Percentiles rank a stretch among this genome's conserved stretches.
phyloP scores from a whole-genome alignment of 768 basidiomycete species.

The Termitomyces sp. region DNA sequence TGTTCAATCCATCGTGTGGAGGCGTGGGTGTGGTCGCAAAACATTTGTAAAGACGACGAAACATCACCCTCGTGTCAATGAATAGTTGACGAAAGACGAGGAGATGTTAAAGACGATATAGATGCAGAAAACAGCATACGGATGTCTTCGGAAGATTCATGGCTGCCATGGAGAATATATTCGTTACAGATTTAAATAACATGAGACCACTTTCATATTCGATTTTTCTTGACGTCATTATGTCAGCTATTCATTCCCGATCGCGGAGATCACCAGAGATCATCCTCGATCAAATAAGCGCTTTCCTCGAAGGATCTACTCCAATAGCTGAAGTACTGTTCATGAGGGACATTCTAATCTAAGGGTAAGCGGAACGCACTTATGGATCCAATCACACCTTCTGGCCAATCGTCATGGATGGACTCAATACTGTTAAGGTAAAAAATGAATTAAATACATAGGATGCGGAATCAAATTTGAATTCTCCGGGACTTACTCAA shows the following conservation, averaged over 20 bases:
- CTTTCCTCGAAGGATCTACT: slow-evolving; percentile 17
- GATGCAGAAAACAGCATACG: slow-evolving; percentile 2
- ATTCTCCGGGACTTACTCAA: slow-evolving; percentile 17
- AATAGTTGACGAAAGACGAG: neutral
- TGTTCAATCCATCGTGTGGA: neutral
- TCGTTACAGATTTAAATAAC: slow-evolving; percentile 11
- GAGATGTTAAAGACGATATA: neutral
- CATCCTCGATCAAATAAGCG: neutral
- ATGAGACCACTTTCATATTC: slow-evolving; percentile 35
- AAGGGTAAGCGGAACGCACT: slow-evolving; percentile 13
- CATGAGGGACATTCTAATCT: neutral
- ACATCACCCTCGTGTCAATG: slow-evolving; percentile 4
- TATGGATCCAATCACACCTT: slow-evolving; percentile 25
- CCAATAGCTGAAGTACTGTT: slow-evolving; percentile 20
- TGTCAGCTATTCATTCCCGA: slow-evolving; percentile 19
- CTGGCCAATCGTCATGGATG: slow-evolving; percentile 24
- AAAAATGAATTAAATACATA: neutral
- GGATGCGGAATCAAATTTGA: neutral
- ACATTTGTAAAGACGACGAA: slow-evolving; percentile 3
- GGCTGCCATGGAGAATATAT: slow-evolving; percentile 8
- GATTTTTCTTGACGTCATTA: slow-evolving; percentile 17
- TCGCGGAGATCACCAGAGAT: slow-evolving; percentile 7
- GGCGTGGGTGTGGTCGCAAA: slow-evolving; percentile 5
- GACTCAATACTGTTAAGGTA: slow-evolving; percentile 14
- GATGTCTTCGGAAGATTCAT: neutral